Evolutionary conservation across 306 rosid genomes (phyloP), one percentile per base, ranked within the genome.

Genomic region (Vigna trinervia): DNA sequence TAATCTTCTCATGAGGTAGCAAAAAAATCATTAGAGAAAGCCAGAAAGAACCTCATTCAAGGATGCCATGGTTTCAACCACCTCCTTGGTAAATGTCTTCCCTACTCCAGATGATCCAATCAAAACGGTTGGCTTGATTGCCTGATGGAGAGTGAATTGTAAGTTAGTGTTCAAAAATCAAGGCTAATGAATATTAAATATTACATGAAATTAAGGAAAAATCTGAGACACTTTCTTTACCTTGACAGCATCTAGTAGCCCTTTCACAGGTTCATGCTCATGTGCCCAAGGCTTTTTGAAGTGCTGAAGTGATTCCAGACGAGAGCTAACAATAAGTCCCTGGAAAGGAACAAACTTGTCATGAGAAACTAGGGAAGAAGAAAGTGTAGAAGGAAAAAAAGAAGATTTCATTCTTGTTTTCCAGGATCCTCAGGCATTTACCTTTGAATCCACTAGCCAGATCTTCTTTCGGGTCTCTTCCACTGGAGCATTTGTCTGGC

Each of bases 211-310:
- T 8, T 5, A 38, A 77, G 67, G 30, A 32, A 26, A 66, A 77
- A 50, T 41, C 12, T 1, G 78, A 47, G 61, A 57, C 36, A 32
- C 46, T 59, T 74, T 70, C 30, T 83, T 22, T 57, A 94, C 98
- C 96, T 90, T 87, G 78, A 95, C 93, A 63, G 97, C 97, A 28
- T 85, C 89, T 15, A 86, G 79, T 70, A 95, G 97, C 32, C 80
- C 91, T 89, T 84, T 90, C 13, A 95, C 86, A 26, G 93, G 92
- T 62, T 90, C 91, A 84, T 92, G 98, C 54, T 89, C 97, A 81
- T 95, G 98, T 34, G 98, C 98, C 97, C 98, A 95, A 46, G 97
- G 97, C 90, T 88, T 87, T 89, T 95, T 95, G 69, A 95, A 95
- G 28, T 88, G 97, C 87, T 95, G 98, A 81, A 95, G 96, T 22